Conservation (phyloP, 495 filamentous ascomycete species). For the Platismatia glauca region DNA sequence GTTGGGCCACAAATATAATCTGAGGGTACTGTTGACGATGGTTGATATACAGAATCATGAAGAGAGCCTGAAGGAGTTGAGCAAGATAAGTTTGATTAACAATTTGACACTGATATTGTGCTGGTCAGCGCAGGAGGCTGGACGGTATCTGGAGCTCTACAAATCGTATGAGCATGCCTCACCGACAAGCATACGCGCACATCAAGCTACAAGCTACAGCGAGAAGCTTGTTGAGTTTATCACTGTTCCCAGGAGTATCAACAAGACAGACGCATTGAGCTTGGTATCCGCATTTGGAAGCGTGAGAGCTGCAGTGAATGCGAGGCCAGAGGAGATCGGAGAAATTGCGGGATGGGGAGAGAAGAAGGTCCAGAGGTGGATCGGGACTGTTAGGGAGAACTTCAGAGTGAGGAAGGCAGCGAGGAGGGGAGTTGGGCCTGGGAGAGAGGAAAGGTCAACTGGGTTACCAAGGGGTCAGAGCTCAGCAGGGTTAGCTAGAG, state of each 20-base stretch:
- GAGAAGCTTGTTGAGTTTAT: slow-evolving; percentile 90
- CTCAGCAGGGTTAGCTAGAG: slow-evolving; percentile 21
- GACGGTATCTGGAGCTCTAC: slow-evolving; percentile 85
- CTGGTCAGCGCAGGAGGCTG: slow-evolving; percentile 90
- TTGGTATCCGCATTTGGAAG: slow-evolving; percentile 84
- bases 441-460: slow-evolving; percentile 24
- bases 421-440: slow-evolving; percentile 37
- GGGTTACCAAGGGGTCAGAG: slow-evolving; percentile 25
- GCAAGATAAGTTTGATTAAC: slow-evolving; percentile 84
- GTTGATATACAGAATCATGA: slow-evolving; percentile 89
- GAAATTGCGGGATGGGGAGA: slow-evolving; percentile 86
- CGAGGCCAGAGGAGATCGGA: slow-evolving; percentile 70
- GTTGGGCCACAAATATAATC: slow-evolving; percentile 69
- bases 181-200: slow-evolving; percentile 69
- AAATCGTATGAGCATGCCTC: slow-evolving; percentile 85
- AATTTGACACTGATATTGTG: slow-evolving; percentile 85
- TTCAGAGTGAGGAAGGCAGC: slow-evolving; percentile 66
- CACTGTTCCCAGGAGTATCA: slow-evolving; percentile 79
- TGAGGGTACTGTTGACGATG: slow-evolving; percentile 79
- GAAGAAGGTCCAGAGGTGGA: slow-evolving; percentile 86
- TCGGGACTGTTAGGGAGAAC: slow-evolving; percentile 66
- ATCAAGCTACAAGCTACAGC: slow-evolving; percentile 72
- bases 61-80: slow-evolving; percentile 68
- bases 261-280: slow-evolving; percentile 85
- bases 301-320: slow-evolving; percentile 77